Conservation (phyloP, 371 early-diverging fungal species). For the Quaeritorhiza haematococci region DNA sequence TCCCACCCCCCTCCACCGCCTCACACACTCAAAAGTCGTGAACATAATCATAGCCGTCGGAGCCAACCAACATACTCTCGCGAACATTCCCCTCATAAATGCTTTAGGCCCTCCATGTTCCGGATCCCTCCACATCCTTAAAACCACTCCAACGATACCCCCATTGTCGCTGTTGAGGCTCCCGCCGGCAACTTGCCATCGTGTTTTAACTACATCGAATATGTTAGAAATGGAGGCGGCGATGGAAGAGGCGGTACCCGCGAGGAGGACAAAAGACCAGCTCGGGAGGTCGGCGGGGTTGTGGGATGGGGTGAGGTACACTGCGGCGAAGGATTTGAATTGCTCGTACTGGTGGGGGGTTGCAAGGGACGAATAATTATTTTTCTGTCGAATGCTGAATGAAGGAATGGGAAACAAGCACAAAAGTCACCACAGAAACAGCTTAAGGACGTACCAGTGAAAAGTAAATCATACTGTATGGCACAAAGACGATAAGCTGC, state of each 20-base stretch:
- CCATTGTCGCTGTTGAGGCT: constrained; percentile 24
- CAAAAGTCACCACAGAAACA: constrained; percentile 6
- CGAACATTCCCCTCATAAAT: constrained; percentile 59
- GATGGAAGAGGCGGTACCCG: constrained; percentile 53
- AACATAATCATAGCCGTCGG: constrained; percentile 65
- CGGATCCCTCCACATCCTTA: constrained; percentile 53
- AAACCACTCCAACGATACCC: constrained; percentile 33
- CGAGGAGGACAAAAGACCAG: constrained; percentile 50
- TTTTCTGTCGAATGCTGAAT: no score
- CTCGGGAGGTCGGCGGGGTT: constrained; percentile 29
- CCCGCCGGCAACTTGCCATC: constrained; percentile 62
- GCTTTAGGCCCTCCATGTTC: constrained; percentile 58
- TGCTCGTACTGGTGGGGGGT: constrained; percentile 77
- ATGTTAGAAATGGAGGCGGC: constrained; percentile 62
- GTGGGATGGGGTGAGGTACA: no score
- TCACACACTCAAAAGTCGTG: constrained; percentile 58
- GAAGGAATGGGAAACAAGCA: constrained; percentile 25
- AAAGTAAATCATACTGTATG: constrained; percentile 30
- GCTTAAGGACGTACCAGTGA: background rate
- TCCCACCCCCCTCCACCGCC: constrained; percentile 42
- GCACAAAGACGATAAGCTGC: constrained; percentile 64
- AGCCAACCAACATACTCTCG: constrained; percentile 65
- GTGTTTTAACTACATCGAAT: constrained; percentile 76
- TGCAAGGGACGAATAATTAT: no score
- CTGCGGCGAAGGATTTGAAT: constrained; percentile 45